A percentile compares a stretch with the other conserved stretches of the same genome.
Evolutionary conservation across 2,329 filamentous ascomycete species (phyloP).

Genomic region (Calcarisporium arbuscula): DNA sequence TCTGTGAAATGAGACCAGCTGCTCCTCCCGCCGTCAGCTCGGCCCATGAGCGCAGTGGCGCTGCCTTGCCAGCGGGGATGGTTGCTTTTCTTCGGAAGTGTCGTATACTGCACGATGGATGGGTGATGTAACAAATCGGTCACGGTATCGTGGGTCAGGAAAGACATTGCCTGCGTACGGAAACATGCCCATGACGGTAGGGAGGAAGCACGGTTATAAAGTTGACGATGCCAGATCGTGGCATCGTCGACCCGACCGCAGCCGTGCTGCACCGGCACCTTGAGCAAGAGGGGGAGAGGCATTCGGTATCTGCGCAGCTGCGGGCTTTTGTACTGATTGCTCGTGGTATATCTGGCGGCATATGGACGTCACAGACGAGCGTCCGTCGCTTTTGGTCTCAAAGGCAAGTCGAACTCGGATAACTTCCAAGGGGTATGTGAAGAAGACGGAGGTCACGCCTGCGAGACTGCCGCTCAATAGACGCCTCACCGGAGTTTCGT

Average conservation of each 20-base stretch:
- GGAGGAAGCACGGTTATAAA: slow-evolving; percentile 93
- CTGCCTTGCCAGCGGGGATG: slow-evolving; percentile 53
- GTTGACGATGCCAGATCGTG: slow-evolving; percentile 68
- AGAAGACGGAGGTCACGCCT: slow-evolving; percentile 87
- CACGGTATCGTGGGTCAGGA: slow-evolving; percentile 87
- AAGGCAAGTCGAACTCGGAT: slow-evolving; percentile 90
- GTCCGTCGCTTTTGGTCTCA: slow-evolving; percentile 72
- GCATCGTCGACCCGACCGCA: slow-evolving; percentile 39
- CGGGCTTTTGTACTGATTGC: slow-evolving; percentile 37
- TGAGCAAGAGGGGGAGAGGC: slow-evolving; percentile 24
- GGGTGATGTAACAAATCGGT: slow-evolving; percentile 76
- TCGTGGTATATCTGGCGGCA: slow-evolving; percentile 85
- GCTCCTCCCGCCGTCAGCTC: slow-evolving; percentile 79
- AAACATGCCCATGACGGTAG: slow-evolving; percentile 89
- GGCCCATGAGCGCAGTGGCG: slow-evolving; percentile 75
- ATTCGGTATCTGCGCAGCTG: slow-evolving; percentile 21
- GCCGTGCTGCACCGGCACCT: slow-evolving; percentile 35
- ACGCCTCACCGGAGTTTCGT: slow-evolving; percentile 76
- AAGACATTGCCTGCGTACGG: slow-evolving; percentile 94
- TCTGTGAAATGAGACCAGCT: slow-evolving; percentile 85
- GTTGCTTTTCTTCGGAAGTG: slow-evolving; percentile 55
- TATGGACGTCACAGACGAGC: slow-evolving; percentile 67
- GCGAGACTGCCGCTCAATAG: slow-evolving; percentile 68
- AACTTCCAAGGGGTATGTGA: slow-evolving; percentile 92
- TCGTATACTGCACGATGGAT: slow-evolving; percentile 64